These are phyloP conservation scores for Thalassiosira sp. DNA, from an alignment of 352 stramenopile species.

Conservation along the genomic window DNA sequence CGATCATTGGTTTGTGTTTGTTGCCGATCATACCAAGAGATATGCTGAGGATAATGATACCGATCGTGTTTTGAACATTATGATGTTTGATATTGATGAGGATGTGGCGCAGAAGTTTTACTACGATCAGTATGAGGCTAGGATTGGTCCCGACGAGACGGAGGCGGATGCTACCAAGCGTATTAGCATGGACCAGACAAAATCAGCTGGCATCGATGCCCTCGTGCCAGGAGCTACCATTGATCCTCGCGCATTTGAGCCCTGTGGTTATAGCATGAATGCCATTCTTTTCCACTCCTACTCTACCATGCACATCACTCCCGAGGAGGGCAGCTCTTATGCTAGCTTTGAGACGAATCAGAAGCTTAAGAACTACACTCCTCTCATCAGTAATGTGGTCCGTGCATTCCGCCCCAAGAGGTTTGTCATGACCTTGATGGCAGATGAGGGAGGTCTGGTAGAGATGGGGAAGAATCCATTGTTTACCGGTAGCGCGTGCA, in stretches of 20 bases:
- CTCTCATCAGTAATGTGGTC: constrained; percentile 97
- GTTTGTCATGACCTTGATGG: constrained; percentile 98
- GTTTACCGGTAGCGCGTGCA: constrained; percentile 52
- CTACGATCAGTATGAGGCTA: constrained; percentile 78
- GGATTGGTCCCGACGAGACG: constrained; percentile 66
- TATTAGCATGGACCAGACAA: constrained; percentile 89
- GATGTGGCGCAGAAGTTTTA: constrained; percentile 83
- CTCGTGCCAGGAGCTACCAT: constrained; percentile 93
- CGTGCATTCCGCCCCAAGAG: constrained; percentile 95
- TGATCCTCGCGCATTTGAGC: constrained; percentile 97
- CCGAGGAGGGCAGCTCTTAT: constrained; percentile 92
- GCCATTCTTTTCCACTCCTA: constrained; percentile 97
- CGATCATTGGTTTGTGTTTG: constrained; percentile 99
- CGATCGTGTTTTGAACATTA: constrained; percentile 88
- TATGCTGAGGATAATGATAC: constrained; percentile 70
- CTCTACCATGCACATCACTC: constrained; percentile 99
- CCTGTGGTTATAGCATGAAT: constrained; percentile 98
- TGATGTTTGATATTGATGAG: constrained; percentile 93
- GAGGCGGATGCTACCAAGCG: constrained; percentile 73
- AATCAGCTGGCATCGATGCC: constrained; percentile 92
- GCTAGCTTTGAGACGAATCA: constrained; percentile 99
- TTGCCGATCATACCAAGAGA: constrained; percentile 88
- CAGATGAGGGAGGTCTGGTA: constrained; percentile 86
- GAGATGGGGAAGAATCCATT: constrained; percentile 75
- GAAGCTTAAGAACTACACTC: constrained; percentile 86